Percentiles rank a stretch among this genome's conserved stretches.
Conservation (phyloP, 192 early-diverging fungal species). For the Umbelopsis vinacea region DNA sequence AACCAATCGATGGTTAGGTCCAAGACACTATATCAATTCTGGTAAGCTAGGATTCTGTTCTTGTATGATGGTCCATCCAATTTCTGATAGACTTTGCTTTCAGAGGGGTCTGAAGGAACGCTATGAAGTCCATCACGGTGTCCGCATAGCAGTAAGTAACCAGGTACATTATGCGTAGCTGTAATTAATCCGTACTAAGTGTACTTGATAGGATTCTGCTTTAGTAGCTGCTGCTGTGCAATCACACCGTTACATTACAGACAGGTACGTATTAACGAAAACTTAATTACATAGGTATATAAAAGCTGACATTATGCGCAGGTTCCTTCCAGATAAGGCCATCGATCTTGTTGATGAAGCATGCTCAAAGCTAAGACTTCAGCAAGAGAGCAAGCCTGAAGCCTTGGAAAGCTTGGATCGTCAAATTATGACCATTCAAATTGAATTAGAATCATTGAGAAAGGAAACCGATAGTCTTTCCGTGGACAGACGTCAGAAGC, state of each 20-base stretch:
- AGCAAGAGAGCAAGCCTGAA: slow-evolving; percentile 83
- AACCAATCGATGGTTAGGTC: slow-evolving; percentile 29
- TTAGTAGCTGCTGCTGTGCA: slow-evolving; percentile 73
- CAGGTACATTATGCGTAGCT: not conserved
- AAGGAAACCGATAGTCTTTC: slow-evolving; percentile 79
- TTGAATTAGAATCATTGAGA: slow-evolving; percentile 78
- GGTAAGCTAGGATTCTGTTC: not conserved
- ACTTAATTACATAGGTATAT: not conserved
- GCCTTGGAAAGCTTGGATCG: slow-evolving; percentile 74
- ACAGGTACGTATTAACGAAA: slow-evolving; percentile 40
- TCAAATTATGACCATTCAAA: slow-evolving; percentile 75
- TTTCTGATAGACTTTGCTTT: not conserved
- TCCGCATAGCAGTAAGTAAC: slow-evolving; percentile 61
- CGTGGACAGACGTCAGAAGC: slow-evolving; percentile 61
- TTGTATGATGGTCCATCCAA: too few relatives aligned
- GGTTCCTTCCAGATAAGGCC: slow-evolving; percentile 80
- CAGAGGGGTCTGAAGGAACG: slow-evolving; percentile 65
- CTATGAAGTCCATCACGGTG: slow-evolving; percentile 84
- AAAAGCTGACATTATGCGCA: slow-evolving; percentile 31
- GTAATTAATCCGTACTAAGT: not conserved
- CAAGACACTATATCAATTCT: slow-evolving; percentile 79
- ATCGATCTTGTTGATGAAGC: slow-evolving; percentile 86
- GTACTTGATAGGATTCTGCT: slow-evolving; percentile 57
- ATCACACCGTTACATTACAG: slow-evolving; percentile 79
- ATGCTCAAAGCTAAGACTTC: slow-evolving; percentile 74